Percentiles rank a stretch among this genome's conserved stretches.
phyloP scores from a whole-genome alignment of 192 early-diverging fungal species.

The Podochytrium sp. region DNA sequence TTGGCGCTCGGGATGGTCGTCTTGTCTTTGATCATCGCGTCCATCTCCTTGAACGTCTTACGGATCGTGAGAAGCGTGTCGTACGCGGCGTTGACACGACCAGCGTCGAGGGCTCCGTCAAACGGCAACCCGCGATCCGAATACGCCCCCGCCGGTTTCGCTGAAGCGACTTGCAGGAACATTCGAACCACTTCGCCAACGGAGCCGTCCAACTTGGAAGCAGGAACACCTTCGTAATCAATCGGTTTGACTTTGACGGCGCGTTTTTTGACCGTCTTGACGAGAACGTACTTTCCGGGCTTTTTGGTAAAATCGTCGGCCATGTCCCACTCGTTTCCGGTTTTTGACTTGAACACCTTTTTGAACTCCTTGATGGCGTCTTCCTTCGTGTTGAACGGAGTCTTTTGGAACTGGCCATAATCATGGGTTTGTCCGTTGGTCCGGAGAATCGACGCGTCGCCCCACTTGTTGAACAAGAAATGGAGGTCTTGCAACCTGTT shows the following conservation, averaged over 20 bases:
- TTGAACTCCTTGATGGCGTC: constrained; percentile 35
- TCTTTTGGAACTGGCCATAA: constrained; percentile 21
- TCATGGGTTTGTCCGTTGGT: neutral
- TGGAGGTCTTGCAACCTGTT: constrained; percentile 46
- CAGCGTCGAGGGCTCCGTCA: constrained; percentile 29
- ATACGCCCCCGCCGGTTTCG: constrained; percentile 14
- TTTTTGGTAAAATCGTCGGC: constrained; percentile 23
- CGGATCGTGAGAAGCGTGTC: constrained; percentile 30
- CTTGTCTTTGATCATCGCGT: constrained; percentile 1
- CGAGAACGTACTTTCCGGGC: constrained; percentile 34
- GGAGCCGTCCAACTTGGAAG: neutral
- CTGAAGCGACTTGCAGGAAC: constrained; percentile 34
- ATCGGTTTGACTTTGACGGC: constrained; percentile 26
- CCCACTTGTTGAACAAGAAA: constrained; percentile 42
- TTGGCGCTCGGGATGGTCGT: constrained; percentile 26
- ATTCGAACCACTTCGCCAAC: constrained; percentile 31
- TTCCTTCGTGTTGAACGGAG: constrained; percentile 36
- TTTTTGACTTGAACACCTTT: constrained; percentile 46
- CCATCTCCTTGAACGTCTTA: constrained; percentile 33
- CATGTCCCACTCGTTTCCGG: constrained; percentile 37
- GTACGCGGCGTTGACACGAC: constrained; percentile 27
- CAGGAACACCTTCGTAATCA: constrained; percentile 17
- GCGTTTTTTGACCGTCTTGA: neutral
- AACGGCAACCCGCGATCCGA: constrained; percentile 18
- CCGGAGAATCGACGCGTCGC: constrained; percentile 25